phyloP scores from a whole-genome alignment of 208 protist species.

The Tetramitus jugosus region DNA sequence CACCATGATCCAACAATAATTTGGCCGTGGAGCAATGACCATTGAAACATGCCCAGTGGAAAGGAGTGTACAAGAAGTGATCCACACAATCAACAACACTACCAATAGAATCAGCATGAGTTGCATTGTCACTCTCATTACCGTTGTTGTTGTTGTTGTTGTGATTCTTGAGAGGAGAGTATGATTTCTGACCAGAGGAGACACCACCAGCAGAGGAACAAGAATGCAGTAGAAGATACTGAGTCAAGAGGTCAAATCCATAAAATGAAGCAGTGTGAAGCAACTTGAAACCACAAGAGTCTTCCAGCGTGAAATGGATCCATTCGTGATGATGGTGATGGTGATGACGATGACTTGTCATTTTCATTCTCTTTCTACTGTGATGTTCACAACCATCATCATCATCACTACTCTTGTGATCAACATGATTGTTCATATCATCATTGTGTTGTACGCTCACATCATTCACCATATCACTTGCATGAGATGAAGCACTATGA shows the following conservation, averaged over 20 bases:
- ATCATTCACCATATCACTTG: not conserved
- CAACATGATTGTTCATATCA: not conserved
- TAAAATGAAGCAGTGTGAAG: not conserved
- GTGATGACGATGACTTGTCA: not conserved
- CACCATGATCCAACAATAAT: not conserved
- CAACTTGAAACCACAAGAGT: not conserved
- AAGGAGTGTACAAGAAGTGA: not conserved
- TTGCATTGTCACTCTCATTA: no score
- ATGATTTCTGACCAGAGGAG: no score
- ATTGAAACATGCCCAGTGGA: not conserved
- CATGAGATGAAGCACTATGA: no score
- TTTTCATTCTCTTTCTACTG: not conserved
- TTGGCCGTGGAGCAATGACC: not conserved
- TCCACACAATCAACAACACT: not conserved
- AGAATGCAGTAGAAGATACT: not conserved
- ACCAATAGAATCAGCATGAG: no score
- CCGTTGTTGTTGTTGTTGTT: no score
- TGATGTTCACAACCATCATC: not conserved
- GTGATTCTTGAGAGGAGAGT: no score
- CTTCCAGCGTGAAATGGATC: not conserved
- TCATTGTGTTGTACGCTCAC: not conserved
- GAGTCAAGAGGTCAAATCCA: not conserved
- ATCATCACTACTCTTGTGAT: no score
- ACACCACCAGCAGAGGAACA: not conserved
- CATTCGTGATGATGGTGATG: not conserved